Evolutionary conservation across 129 eudicot species (phyloP).

Genomic region (Flaveria sonorensis): DNA sequence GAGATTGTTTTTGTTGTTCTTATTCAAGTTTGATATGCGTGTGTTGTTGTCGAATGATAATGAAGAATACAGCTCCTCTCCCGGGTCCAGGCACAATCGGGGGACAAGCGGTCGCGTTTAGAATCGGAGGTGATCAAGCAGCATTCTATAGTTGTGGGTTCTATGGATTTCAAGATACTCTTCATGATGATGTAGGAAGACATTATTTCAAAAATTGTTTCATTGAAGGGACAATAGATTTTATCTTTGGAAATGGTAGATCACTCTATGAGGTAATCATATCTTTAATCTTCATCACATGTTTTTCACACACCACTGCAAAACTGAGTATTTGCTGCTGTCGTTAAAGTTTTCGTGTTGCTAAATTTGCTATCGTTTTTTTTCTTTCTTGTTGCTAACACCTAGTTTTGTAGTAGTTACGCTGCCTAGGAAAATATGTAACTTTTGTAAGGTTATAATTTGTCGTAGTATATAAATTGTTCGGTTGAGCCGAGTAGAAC

Average conservation of each 20-base stretch:
- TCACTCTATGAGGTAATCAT: slow-evolving; percentile 75
- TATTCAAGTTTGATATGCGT: background rate
- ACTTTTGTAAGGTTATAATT: background rate
- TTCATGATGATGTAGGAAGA: slow-evolving; percentile 71
- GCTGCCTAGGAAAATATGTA: background rate
- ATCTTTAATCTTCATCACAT: background rate
- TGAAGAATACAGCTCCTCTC: slow-evolving; percentile 76
- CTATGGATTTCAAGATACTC: slow-evolving; percentile 84
- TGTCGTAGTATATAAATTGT: background rate
- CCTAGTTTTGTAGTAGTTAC: background rate
- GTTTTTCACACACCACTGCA: background rate
- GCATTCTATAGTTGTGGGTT: slow-evolving; percentile 90
- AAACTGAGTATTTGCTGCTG: background rate
- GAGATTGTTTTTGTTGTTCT: background rate
- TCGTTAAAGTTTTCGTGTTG: too few relatives aligned
- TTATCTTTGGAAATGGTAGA: slow-evolving; percentile 82
- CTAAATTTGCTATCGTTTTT: too few relatives aligned
- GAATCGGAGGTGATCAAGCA: slow-evolving; percentile 67
- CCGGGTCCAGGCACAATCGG: slow-evolving; percentile 64
- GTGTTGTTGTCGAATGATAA: slow-evolving; percentile 4
- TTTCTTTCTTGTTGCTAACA: too few relatives aligned
- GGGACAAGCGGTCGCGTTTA: slow-evolving; percentile 77
- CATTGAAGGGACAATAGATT: slow-evolving; percentile 87
- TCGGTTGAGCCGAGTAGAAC: too few relatives aligned
- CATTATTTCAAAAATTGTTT: slow-evolving; percentile 80